Evolutionary conservation across 1,139 yeast species (phyloP).

Genomic region (Magnusiomyces fungicola): DNA sequence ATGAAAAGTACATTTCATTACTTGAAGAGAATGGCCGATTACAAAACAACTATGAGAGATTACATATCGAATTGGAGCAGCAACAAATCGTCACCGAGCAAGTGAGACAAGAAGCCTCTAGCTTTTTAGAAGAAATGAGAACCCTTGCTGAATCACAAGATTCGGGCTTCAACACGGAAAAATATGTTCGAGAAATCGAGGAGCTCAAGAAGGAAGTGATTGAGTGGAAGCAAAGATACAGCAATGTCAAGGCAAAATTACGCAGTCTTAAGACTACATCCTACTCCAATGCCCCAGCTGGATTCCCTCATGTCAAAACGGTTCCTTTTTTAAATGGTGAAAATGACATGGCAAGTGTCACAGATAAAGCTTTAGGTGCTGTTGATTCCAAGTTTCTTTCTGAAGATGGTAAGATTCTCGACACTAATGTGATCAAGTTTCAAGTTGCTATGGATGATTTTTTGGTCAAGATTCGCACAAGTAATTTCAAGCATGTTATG

Average conservation of each 20-base stretch:
- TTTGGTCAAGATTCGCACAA: slow-evolving; percentile 25
- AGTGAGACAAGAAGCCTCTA: slow-evolving; percentile 37
- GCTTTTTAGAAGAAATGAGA: slow-evolving; percentile 36
- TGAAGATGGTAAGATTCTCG: slow-evolving; percentile 23
- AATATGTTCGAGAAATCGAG: slow-evolving; percentile 25
- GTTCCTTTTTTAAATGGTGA: background rate
- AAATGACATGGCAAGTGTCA: no score
- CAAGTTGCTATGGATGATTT: slow-evolving; percentile 32
- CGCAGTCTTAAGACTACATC: slow-evolving; percentile 27
- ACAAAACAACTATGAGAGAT: background rate
- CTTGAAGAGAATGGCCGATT: background rate
- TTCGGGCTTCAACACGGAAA: slow-evolving; percentile 22
- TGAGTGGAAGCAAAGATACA: slow-evolving; percentile 34
- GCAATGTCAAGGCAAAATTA: slow-evolving; percentile 29
- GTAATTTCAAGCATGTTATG: slow-evolving; percentile 20
- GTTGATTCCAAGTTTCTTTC: slow-evolving; percentile 6
- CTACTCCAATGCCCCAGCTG: slow-evolving; percentile 16
- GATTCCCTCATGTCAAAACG: slow-evolving; percentile 7
- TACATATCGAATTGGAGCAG: slow-evolving; percentile 25
- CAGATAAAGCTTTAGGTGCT: background rate
- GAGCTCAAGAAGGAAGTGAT: slow-evolving; percentile 31
- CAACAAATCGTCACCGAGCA: slow-evolving; percentile 36
- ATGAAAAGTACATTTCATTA: slow-evolving; percentile 1
- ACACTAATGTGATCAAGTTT: slow-evolving; percentile 25
- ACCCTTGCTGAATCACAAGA: slow-evolving; percentile 30